phyloP scores from a whole-genome alignment of 495 filamentous ascomycete species.

The Trichoderma reesei region DNA sequence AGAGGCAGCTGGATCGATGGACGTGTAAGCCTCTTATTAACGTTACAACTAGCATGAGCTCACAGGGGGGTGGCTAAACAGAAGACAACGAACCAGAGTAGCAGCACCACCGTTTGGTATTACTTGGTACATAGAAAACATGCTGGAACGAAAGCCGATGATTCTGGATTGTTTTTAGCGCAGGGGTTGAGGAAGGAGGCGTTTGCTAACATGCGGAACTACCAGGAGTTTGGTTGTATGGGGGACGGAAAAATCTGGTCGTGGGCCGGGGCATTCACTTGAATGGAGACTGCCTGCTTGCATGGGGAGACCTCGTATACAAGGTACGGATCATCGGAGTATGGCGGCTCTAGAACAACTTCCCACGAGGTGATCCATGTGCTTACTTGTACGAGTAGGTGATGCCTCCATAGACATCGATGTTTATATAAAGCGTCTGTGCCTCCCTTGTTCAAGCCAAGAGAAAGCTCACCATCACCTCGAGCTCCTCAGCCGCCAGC shows the following conservation, averaged over 20 bases:
- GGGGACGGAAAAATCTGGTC: no score
- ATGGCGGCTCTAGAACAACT: background rate
- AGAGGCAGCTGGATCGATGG: background rate
- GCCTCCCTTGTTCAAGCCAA: background rate
- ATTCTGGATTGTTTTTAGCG: background rate
- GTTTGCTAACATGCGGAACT: background rate
- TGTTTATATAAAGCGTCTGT: background rate
- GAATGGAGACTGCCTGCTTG: no score
- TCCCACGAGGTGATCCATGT: background rate
- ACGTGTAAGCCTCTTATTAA: slow-evolving; percentile 4
- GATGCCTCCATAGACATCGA: background rate
- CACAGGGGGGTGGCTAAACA: background rate
- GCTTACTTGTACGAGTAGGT: background rate
- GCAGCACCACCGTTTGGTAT: no score
- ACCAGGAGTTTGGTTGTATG: no score
- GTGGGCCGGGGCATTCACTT: no score
- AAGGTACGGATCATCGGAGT: background rate
- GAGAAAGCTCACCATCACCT: background rate
- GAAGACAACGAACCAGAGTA: no score
- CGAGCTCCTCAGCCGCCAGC: background rate
- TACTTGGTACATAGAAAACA: no score
- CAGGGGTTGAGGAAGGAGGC: background rate
- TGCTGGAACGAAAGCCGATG: background rate
- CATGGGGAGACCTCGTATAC: background rate
- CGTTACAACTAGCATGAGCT: background rate